These are phyloP conservation scores for Oemleria cerasiformis DNA, from an alignment of 306 rosid species.

Conservation along the genomic window DNA sequence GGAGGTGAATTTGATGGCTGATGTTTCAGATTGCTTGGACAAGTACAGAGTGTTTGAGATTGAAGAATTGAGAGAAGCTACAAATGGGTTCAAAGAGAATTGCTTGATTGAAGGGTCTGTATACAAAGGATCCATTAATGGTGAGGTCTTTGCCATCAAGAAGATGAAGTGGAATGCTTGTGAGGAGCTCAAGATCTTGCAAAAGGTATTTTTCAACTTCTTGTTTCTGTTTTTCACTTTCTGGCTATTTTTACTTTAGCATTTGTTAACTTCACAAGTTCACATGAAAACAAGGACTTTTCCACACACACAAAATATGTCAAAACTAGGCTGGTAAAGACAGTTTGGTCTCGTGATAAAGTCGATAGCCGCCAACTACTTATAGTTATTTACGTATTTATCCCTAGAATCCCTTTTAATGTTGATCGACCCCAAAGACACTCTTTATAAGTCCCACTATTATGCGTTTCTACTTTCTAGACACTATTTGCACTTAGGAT, in stretches of 20 bases:
- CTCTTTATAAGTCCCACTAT: too few species aligned
- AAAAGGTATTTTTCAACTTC: slow-evolving; percentile 52
- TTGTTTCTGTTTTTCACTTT: neutral
- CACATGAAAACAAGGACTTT: neutral
- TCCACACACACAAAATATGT: neutral
- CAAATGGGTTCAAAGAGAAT: slow-evolving; percentile 54
- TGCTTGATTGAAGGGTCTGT: slow-evolving; percentile 82
- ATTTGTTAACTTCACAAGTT: neutral
- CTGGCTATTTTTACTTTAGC: neutral
- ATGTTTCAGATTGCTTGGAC: slow-evolving; percentile 87
- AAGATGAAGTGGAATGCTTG: slow-evolving; percentile 95
- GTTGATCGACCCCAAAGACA: too few species aligned
- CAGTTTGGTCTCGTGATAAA: too few species aligned
- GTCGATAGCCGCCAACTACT: too few species aligned
- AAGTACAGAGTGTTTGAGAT: slow-evolving; percentile 76
- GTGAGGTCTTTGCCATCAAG: slow-evolving; percentile 71
- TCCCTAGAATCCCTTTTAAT: too few species aligned
- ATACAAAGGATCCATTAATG: slow-evolving; percentile 60
- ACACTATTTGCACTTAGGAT: too few species aligned
- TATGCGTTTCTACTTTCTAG: too few species aligned
- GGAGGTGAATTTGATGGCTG: slow-evolving; percentile 70
- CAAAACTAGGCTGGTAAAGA: neutral
- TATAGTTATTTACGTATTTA: too few species aligned
- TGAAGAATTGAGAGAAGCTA: slow-evolving; percentile 65
- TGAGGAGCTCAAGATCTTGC: slow-evolving; percentile 96